These are phyloP conservation scores for Cutaneotrichosporon sp. DNA, from an alignment of 1,284 basidiomycete genomes.

Conservation along the genomic window DNA sequence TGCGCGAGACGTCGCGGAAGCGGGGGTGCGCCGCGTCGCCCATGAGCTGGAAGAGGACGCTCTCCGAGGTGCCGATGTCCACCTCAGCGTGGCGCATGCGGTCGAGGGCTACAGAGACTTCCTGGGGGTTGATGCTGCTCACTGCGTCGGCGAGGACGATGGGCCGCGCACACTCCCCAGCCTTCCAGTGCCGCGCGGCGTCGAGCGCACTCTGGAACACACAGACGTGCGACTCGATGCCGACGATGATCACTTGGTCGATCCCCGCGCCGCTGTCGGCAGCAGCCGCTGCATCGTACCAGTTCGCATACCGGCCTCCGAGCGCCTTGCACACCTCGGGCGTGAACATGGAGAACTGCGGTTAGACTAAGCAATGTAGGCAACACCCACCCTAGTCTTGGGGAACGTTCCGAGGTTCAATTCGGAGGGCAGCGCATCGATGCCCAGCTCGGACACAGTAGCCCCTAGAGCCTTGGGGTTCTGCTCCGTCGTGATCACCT, in stretches of 20 bases:
- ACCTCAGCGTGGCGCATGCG: conserved; percentile 70
- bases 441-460: conserved; percentile 61
- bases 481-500: conserved; percentile 60
- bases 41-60: conserved; percentile 65
- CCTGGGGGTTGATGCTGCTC: conserved; percentile 64
- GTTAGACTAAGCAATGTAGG: conserved; percentile 1
- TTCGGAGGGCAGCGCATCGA: conserved; percentile 10
- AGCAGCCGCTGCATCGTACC: neutral
- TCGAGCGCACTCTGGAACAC: conserved; percentile 75
- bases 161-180: conserved; percentile 41
- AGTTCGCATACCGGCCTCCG: conserved; percentile 12
- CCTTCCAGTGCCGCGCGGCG: conserved; percentile 38
- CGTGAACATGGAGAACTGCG: conserved; percentile 73
- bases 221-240: conserved; percentile 89
- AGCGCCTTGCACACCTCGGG: conserved; percentile 60
- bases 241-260: conserved; percentile 67
- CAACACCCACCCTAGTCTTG: conserved; percentile 53
- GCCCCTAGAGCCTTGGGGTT: conserved; percentile 70
- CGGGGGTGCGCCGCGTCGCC: conserved; percentile 59
- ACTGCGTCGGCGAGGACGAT: conserved; percentile 78
- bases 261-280: conserved; percentile 31
- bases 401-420: conserved; percentile 57
- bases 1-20: conserved; percentile 67
- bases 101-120: conserved; percentile 50
- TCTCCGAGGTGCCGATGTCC: conserved; percentile 74